phyloP scores from a whole-genome alignment of 2,329 filamentous ascomycete species.

The Aspergillus versicolor region DNA sequence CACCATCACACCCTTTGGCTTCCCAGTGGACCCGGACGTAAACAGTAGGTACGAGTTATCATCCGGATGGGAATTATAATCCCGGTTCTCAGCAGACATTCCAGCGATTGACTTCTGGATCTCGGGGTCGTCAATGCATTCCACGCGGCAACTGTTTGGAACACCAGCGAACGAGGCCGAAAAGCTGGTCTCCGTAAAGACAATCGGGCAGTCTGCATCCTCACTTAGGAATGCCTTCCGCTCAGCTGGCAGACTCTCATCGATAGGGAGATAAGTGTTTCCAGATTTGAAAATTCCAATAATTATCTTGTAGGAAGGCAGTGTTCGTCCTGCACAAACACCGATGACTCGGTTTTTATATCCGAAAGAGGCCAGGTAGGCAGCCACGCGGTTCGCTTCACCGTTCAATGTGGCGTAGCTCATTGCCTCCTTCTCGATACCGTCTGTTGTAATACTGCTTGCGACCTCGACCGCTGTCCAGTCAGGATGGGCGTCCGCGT shows the following conservation, averaged over 20 bases:
- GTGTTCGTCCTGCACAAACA: constrained; percentile 27
- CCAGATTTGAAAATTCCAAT: constrained; percentile 35
- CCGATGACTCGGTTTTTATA: constrained; percentile 27
- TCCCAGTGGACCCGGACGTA: constrained; percentile 91
- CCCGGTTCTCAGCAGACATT: constrained; percentile 19
- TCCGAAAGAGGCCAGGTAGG: constrained; percentile 22
- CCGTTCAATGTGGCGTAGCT: constrained; percentile 26
- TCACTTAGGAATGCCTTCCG: constrained; percentile 30
- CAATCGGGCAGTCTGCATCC: constrained; percentile 28
- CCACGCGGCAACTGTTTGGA: constrained; percentile 21
- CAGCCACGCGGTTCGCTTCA: constrained; percentile 25
- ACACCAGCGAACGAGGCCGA: constrained; percentile 16
- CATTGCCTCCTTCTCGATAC: constrained; percentile 24
- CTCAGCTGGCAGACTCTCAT: constrained; percentile 30
- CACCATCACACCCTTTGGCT: constrained; percentile 96
- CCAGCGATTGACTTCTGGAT: constrained; percentile 15
- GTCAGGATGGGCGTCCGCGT: constrained; percentile 25
- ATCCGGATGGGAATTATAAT: constrained; percentile 17
- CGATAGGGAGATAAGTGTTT: constrained; percentile 37
- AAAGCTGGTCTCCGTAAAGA: constrained; percentile 28
- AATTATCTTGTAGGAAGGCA: constrained; percentile 30
- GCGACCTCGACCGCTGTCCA: constrained; percentile 33
- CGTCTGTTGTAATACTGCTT: constrained; percentile 18
- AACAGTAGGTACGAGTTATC: constrained; percentile 63
- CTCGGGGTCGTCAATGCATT: constrained; percentile 22